These are phyloP conservation scores for Camelina laxa DNA, from an alignment of 345 rosid species.

Conservation along the genomic window DNA sequence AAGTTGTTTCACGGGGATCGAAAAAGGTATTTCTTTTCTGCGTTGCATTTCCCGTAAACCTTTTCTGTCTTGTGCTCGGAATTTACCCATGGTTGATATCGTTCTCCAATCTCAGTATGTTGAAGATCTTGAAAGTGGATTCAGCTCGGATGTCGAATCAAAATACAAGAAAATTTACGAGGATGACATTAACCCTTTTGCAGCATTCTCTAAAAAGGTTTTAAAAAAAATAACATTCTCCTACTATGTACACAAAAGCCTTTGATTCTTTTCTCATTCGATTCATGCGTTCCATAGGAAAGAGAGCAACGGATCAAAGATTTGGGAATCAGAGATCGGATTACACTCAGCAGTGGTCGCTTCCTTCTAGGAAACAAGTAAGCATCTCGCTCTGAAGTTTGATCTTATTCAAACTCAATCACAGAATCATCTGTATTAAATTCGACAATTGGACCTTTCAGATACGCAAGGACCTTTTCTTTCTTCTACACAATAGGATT, in stretches of 20 bases:
- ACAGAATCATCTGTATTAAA: not conserved
- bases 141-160: slow-evolving; percentile 90
- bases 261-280: not conserved
- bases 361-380: slow-evolving; percentile 96
- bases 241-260: not conserved
- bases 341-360: slow-evolving; percentile 93
- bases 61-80: slow-evolving; percentile 9
- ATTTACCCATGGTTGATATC: slow-evolving; percentile 17
- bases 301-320: slow-evolving; percentile 97
- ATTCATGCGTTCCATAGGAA: slow-evolving; percentile 54
- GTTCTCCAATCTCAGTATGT: slow-evolving; percentile 53
- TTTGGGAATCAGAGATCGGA: slow-evolving; percentile 93
- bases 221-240: not conserved
- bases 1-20: slow-evolving; percentile 94
- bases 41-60: not conserved
- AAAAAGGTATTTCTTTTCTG: slow-evolving; percentile 61
- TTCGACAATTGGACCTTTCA: slow-evolving; percentile 36
- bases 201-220: slow-evolving; percentile 97
- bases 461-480: slow-evolving; percentile 90
- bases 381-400: slow-evolving; percentile 23
- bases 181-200: slow-evolving; percentile 97
- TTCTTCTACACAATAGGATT: slow-evolving; percentile 93
- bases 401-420: slow-evolving; percentile 13
- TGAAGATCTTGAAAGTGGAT: slow-evolving; percentile 94
- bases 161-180: slow-evolving; percentile 98